phyloP scores from a whole-genome alignment of 768 basidiomycete genomes.

The Suillus variegatus region DNA sequence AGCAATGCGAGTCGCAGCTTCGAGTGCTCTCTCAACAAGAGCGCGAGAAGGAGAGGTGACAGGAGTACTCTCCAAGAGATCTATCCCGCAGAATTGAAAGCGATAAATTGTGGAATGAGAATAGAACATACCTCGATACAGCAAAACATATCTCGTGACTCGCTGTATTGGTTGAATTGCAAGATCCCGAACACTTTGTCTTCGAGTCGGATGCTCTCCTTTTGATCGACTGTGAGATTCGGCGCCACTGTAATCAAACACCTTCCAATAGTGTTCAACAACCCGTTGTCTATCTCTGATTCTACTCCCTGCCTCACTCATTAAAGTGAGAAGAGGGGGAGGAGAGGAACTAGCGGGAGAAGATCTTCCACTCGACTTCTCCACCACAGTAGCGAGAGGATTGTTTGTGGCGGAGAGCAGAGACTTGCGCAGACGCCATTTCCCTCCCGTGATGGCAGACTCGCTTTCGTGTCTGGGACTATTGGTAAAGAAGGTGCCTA shows the following conservation, averaged over 20 bases:
- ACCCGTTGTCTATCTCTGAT: slow-evolving; percentile 10
- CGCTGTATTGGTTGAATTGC: slow-evolving; percentile 67
- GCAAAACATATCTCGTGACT: slow-evolving; percentile 61
- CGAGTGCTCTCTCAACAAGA: slow-evolving; percentile 59
- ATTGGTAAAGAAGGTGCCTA: slow-evolving; percentile 39
- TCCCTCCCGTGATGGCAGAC: slow-evolving; percentile 17
- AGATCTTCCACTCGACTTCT: slow-evolving; percentile 9
- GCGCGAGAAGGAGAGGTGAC: slow-evolving; percentile 47
- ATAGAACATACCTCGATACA: slow-evolving; percentile 52
- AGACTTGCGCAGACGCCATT: slow-evolving; percentile 26
- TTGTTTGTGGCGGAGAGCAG: slow-evolving; percentile 9
- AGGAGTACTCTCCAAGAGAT: slow-evolving; percentile 53
- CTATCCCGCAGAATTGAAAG: slow-evolving; percentile 30
- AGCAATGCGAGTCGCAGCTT: slow-evolving; percentile 59
- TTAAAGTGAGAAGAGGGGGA: slow-evolving; percentile 15
- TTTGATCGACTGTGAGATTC: slow-evolving; percentile 10
- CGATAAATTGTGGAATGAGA: slow-evolving; percentile 6
- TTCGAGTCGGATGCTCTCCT: slow-evolving; percentile 18
- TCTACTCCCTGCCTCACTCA: slow-evolving; percentile 8
- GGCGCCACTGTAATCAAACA: neutral
- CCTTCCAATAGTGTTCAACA: slow-evolving; percentile 9
- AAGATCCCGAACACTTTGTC: slow-evolving; percentile 49
- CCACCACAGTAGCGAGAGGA: slow-evolving; percentile 5
- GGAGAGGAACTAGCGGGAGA: slow-evolving; percentile 3
- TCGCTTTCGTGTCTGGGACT: slow-evolving; percentile 10